phyloP scores from a whole-genome alignment of 2,329 filamentous ascomycete genomes.

The Fusarium camptoceras region DNA sequence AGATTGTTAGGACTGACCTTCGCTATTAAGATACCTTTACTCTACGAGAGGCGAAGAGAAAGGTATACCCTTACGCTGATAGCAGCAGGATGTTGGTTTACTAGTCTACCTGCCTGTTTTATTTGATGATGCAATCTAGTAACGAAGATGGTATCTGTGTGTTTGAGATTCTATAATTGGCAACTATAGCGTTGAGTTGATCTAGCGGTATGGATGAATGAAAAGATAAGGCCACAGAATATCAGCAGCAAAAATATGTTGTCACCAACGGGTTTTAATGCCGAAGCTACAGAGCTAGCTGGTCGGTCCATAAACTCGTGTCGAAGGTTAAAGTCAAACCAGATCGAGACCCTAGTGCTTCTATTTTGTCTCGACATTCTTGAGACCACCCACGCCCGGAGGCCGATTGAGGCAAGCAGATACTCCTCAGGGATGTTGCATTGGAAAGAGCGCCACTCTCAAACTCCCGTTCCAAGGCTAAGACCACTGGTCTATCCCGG shows the following conservation, averaged over 20 bases:
- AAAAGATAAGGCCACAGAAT: too few species aligned
- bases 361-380: background rate
- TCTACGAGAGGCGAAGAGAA: fast-evolving
- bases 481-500: background rate
- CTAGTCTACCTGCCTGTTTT: too few species aligned
- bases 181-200: too few species aligned
- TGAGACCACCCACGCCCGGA: background rate
- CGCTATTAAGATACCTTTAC: background rate
- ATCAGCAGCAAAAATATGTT: too few species aligned
- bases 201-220: too few species aligned
- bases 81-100: fast-evolving
- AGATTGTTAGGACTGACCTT: background rate
- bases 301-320: background rate
- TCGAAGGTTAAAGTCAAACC: background rate
- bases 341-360: background rate
- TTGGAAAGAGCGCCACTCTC: background rate
- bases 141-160: too few species aligned
- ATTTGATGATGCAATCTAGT: too few species aligned
- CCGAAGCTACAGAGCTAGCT: too few species aligned
- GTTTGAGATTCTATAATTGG: fast-evolving
- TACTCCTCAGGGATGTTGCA: background rate
- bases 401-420: background rate
- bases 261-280: too few species aligned
- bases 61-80: fast-evolving
- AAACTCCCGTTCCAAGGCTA: background rate